Conservation (phyloP, 768 basidiomycete genomes). For the Suillus cothurnatus region DNA sequence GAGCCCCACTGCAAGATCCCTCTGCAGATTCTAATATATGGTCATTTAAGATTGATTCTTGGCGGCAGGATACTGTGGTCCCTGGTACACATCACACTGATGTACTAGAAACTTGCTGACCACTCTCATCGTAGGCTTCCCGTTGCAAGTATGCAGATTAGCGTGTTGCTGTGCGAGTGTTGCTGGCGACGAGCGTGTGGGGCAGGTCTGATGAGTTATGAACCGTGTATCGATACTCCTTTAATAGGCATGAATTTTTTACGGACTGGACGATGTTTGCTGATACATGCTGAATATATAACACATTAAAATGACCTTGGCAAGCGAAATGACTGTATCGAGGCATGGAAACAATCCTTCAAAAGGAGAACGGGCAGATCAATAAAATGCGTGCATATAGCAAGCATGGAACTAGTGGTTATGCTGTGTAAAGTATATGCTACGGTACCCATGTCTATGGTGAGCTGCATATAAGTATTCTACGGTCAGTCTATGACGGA, state of each 20-base stretch:
- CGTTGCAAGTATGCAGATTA: too few relatives aligned
- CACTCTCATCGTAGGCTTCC: neutral
- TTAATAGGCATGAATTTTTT: too few relatives aligned
- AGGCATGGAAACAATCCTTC: slow-evolving; percentile 15
- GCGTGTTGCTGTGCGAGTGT: too few relatives aligned
- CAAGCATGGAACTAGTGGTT: neutral
- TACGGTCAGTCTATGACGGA: neutral
- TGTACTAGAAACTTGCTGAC: neutral
- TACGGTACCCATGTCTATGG: neutral
- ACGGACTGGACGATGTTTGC: too few relatives aligned
- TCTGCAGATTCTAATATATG: neutral
- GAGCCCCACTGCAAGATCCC: neutral
- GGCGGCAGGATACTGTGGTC: slow-evolving; percentile 59
- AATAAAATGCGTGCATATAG: neutral
- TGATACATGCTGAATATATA: neutral
- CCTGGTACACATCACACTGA: slow-evolving; percentile 44
- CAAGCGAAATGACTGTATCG: slow-evolving; percentile 16
- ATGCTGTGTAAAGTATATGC: neutral
- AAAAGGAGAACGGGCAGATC: too few relatives aligned
- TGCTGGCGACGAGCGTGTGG: slow-evolving; percentile 38
- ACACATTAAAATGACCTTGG: neutral
- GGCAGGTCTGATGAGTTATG: slow-evolving; percentile 43
- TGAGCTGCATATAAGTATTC: neutral
- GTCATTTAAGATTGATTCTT: slow-evolving; percentile 38
- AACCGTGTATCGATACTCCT: slow-evolving; percentile 50